Base-by-base conservation (phyloP, 257 asterid genomes). In the Mitragyna speciosa region DNA sequence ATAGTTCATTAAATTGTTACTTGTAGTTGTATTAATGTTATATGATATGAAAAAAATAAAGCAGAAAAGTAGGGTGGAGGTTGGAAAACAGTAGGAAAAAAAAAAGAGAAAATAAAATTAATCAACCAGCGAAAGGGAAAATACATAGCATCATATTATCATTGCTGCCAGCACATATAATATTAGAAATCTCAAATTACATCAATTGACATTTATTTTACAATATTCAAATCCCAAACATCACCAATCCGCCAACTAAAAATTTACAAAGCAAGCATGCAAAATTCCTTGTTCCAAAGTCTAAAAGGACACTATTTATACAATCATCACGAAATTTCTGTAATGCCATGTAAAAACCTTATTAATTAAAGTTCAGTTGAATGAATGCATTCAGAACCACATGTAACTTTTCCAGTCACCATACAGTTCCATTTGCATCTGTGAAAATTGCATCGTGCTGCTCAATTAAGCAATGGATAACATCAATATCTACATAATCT, bases 361-460 rank as follows among this genome's bases (percentile, higher is more conserved):
- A 47, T 64, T 72, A 41, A 14, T 75, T 48, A 31, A 48, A 72
- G 24, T 26, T 30, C 75, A 69, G 72, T 83, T 33, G 76, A 84
- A 86, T 83, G 81, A 83, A 83, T 86, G 71, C 76, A 85, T 84
- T 87, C 73, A 70, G 79, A 30, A 58, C 41, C 41, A 65, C 70
- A 33, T 61, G 72, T 56, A 67, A 67, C 24, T 17, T 63, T 20
- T 58, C 82, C 39, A 1, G 78, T 83, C 87, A 91, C 98, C 98
- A 93, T 73, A 91, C 89, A 76, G 98, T 91, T 82, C 88, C 97
- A 24, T 91, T 89, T 75, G 97, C 98, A 80, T 95, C 97, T 0
- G 96, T 90, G 90, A 93, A 95, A 68, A 91, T 84, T 3, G 94
- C 89, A 75, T 91, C 91, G 81, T 95, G 98, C 75, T 93, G 98